Base-by-base conservation (phyloP, 495 filamentous ascomycete genomes). In the Penicillium simplicissimum region DNA sequence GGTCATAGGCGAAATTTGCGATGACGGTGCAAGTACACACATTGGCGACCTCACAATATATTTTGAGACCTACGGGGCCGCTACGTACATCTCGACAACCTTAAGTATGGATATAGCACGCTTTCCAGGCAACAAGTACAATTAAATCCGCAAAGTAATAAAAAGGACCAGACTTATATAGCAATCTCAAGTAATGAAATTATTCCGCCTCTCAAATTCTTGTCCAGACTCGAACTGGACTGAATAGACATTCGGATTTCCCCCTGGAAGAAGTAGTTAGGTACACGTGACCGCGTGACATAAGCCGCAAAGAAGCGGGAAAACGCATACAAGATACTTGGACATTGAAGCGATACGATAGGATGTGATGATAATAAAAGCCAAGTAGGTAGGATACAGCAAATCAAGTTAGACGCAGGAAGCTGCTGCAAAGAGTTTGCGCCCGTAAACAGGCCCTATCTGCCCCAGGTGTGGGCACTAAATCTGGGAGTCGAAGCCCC, bases 301-400 rank as follows among this genome's bases (percentile, higher is more conserved):
- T 68, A 70, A 70, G 62, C 65, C n/a, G 49, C 37, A 66, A 70
- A 63, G 61, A 61, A 61, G 54, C 55, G 61, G 67, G 49, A 70
- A 70, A 70, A 59, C 55, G 58, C 58, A 65, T 63, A 68, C 61
- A 58, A 60, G 55, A 34, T 55, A 58, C 34, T n/a, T 54, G 21
- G n/a, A 35, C 55, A 57, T n/a, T 11, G 40, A 40, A 33, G 7
- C 19, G 17, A 34, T 25, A 28, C 25, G 23, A 25, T 14, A 38
- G 31, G 8, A 15, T n/a, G 15, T 37, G 15, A 43, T 40, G 28
- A 35, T 10, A 13, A 49, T 37, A 33, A 36, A 14, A 15, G 8
- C 59, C 52, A 35, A 64, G 45, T 64, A 64, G 35, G 45, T 64
- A 64, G 35, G 11, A 21, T 19, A 4, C 36, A 31, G 7, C 19